Percentiles rank a stretch among this genome's conserved stretches.
Conservation (phyloP, 306 rosid genomes). For the Fragaria vesca region DNA sequence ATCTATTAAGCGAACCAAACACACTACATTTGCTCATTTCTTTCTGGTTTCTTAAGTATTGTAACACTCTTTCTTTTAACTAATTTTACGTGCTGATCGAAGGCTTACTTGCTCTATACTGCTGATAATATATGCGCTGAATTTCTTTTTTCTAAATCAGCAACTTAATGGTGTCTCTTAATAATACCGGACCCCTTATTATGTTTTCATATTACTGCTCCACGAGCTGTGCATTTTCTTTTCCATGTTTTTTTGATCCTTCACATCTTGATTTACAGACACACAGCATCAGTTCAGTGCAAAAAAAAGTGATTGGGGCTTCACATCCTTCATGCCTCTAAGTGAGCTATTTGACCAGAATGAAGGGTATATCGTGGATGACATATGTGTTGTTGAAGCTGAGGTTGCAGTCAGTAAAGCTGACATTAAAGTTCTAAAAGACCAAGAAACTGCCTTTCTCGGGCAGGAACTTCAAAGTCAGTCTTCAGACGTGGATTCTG, state of each 20-base stretch:
- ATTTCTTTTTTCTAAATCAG: background rate
- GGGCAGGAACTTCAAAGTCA: constrained; percentile 6
- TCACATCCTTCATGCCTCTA: constrained; percentile 27
- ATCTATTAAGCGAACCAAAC: background rate
- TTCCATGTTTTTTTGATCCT: background rate
- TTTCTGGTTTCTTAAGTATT: background rate
- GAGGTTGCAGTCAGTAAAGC: constrained; percentile 25
- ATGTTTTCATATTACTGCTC: background rate
- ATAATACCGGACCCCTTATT: background rate
- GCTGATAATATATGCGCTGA: background rate
- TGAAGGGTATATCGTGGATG: constrained; percentile 14
- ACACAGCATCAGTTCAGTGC: constrained; percentile 12
- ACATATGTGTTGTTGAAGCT: constrained; percentile 17
- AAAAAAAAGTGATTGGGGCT: constrained; percentile 20
- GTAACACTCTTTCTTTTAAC: background rate
- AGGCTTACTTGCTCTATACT: background rate
- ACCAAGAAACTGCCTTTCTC: background rate
- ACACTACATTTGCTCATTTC: background rate
- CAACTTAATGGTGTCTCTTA: background rate
- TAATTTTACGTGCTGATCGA: background rate
- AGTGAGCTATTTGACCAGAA: constrained; percentile 6
- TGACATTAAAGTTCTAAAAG: constrained; percentile 4
- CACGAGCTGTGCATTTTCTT: background rate
- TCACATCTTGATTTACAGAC: constrained; percentile 8
- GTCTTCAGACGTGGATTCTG: constrained; percentile 1